Evolutionary conservation across 768 basidiomycete genomes (phyloP), one percentile per base, ranked within the genome.

Genomic region (Tulasnella sp.): DNA sequence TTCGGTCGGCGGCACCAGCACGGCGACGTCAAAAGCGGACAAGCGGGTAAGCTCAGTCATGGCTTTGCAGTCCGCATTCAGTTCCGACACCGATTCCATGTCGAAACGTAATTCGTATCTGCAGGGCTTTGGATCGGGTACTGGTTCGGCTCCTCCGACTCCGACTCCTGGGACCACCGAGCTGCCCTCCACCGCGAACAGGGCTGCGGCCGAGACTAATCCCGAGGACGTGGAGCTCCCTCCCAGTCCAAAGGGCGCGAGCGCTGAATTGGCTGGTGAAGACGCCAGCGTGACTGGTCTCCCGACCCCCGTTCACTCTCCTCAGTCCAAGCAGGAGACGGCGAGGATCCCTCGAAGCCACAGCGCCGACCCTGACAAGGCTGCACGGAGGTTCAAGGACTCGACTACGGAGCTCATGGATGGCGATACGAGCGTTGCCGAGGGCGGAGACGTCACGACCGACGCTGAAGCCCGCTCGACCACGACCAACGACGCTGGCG

Each of bases 301-400:
- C 6, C 83, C 85, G 37, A 88, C 89, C n/a, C 87, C 89, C 8
- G 81, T 87, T 20, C 86, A 87, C 2, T 78, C 86, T 58, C 86
- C 86, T 42, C 64, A 85, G 50, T 84, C 86, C 72, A 81, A 54
- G n/a, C n/a, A n/a, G n/a, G n/a, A n/a, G 31, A 74, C 87, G 31
- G 69, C 69, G 40, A 72, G 40, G 72, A 72, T 72, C 41, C 72
- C 72, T 22, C 20, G 72, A 72, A 34, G 34, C 31, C 16, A 72
- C 18, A 34, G 34, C 34, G 72, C 72, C 34, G 72, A 72, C 41
- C 72, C 72, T 20, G 72, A 72, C 18, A 46, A 54, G 18, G 58
- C 60, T 22, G 69, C 78, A 1, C 5, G 72, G 60, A 60, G 50
- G 58, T 72, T 79, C 31, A 79, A 79, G 69, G 42, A 34, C 8